Evolutionary conservation across 495 filamentous ascomycete species (phyloP).

Genomic region (Penicillium ochrochloron): DNA sequence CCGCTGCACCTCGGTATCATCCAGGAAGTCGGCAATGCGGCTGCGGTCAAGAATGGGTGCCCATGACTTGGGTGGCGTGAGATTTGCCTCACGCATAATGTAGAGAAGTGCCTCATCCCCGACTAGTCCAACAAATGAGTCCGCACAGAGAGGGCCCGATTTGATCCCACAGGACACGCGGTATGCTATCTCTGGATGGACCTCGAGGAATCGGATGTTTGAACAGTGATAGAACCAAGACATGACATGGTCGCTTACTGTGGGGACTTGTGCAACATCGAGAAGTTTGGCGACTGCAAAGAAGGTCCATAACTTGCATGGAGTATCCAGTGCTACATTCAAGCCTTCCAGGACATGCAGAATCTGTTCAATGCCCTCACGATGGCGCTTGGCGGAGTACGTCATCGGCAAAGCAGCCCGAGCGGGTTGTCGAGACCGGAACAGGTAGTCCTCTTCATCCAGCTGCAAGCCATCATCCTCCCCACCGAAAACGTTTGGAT

Average conservation of each 20-base stretch:
- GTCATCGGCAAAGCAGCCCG: constrained; percentile 43
- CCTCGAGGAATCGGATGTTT: constrained; percentile 52
- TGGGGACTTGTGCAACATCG: constrained; percentile 47
- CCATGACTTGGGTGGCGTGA: constrained; percentile 20
- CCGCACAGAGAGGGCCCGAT: constrained; percentile 41
- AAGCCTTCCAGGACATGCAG: constrained; percentile 56
- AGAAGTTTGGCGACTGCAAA: constrained; percentile 62
- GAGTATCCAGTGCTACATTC: constrained; percentile 61
- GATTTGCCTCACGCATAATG: constrained; percentile 22
- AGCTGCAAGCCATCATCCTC: background rate
- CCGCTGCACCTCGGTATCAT: constrained; percentile 51
- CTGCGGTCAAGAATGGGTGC: constrained; percentile 23
- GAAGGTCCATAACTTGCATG: constrained; percentile 66
- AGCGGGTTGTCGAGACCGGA: background rate
- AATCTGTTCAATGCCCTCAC: constrained; percentile 62
- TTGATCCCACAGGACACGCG: constrained; percentile 50
- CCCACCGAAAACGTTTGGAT: background rate
- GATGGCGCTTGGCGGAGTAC: constrained; percentile 64
- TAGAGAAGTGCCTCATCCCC: constrained; percentile 50
- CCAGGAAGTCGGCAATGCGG: constrained; percentile 39
- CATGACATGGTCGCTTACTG: constrained; percentile 43
- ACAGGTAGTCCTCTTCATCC: background rate
- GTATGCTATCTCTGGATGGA: constrained; percentile 51
- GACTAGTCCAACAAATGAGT: constrained; percentile 54
- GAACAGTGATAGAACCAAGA: constrained; percentile 51